Conservation (phyloP, 2,329 filamentous ascomycete genomes). For the Rutstroemia sp. region DNA sequence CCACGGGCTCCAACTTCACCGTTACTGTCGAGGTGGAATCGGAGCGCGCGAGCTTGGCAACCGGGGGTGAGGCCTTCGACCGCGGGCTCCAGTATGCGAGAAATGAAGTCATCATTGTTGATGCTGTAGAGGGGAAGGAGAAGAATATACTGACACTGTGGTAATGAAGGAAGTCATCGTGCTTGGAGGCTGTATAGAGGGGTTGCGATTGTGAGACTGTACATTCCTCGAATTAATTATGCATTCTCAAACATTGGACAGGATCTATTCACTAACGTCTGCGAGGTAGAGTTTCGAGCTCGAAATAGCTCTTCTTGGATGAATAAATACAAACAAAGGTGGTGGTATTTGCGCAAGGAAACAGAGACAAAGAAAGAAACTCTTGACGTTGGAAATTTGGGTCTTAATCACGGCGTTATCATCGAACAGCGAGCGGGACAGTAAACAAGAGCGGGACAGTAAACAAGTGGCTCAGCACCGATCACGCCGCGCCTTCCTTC, state of each 20-base stretch:
- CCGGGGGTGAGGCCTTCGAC: not conserved
- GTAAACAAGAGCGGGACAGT: too few species aligned
- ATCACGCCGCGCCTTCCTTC: too few species aligned
- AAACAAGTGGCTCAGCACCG: too few species aligned
- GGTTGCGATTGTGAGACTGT: constrained; percentile 4
- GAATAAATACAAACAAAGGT: too few species aligned
- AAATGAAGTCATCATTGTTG: constrained; percentile 29
- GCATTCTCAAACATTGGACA: not conserved
- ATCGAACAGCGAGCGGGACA: too few species aligned
- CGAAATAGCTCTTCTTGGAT: too few species aligned
- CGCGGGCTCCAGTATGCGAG: constrained; percentile 18
- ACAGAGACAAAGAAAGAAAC: too few species aligned
- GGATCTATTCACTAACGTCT: too few species aligned
- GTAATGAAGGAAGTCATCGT: constrained; percentile 73
- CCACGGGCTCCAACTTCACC: constrained; percentile 8
- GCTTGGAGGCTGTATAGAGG: constrained; percentile 12
- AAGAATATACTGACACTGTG: constrained; percentile 59
- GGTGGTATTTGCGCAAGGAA: too few species aligned
- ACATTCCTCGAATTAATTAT: constrained; percentile 27
- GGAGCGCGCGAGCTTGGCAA: constrained; percentile 5
- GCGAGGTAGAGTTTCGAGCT: too few species aligned
- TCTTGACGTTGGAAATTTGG: too few species aligned
- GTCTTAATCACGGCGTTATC: too few species aligned
- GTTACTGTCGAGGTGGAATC: constrained; percentile 23
- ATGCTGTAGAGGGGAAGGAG: constrained; percentile 20